phyloP scores from a whole-genome alignment of 164 flowering plant genomes.

The Piper betle region DNA sequence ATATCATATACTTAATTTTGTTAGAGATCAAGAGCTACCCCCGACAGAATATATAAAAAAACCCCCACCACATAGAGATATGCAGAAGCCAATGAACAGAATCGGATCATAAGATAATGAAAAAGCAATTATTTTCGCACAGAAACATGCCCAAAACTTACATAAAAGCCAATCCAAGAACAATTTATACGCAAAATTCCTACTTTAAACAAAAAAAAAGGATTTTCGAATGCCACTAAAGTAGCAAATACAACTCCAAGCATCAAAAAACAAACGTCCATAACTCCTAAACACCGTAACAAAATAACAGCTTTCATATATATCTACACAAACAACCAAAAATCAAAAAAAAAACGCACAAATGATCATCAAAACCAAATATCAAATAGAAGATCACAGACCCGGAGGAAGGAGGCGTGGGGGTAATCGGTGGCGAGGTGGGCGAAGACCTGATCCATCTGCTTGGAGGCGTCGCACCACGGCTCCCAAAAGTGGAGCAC shows the following conservation, averaged over 20 bases:
- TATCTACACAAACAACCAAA: not conserved
- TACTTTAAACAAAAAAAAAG: not conserved
- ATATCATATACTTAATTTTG: too few relatives aligned
- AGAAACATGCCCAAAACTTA: too few relatives aligned
- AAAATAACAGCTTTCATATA: too few relatives aligned
- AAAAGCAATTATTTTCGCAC: too few relatives aligned
- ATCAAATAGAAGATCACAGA: slow-evolving; percentile 10
- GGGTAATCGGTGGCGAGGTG: slow-evolving; percentile 92
- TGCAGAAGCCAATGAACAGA: too few relatives aligned
- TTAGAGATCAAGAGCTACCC: too few relatives aligned
- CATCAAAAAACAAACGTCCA: not conserved
- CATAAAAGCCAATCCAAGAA: not conserved
- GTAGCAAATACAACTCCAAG: not conserved
- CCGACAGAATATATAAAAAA: too few relatives aligned
- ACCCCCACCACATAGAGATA: too few relatives aligned
- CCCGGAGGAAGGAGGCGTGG: slow-evolving; percentile 65
- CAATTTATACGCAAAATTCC: not conserved
- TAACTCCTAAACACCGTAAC: too few relatives aligned
- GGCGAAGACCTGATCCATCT: slow-evolving; percentile 86
- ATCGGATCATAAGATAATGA: too few relatives aligned
- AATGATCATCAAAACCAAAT: not conserved
- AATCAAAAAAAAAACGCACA: not conserved
- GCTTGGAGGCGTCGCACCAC: slow-evolving; percentile 98
- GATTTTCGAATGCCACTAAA: not conserved
- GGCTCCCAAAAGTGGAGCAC: slow-evolving; percentile 91